Evolutionary conservation across 2,329 filamentous ascomycete species (phyloP).

Genomic region (Pseudogymnoascus sp.): DNA sequence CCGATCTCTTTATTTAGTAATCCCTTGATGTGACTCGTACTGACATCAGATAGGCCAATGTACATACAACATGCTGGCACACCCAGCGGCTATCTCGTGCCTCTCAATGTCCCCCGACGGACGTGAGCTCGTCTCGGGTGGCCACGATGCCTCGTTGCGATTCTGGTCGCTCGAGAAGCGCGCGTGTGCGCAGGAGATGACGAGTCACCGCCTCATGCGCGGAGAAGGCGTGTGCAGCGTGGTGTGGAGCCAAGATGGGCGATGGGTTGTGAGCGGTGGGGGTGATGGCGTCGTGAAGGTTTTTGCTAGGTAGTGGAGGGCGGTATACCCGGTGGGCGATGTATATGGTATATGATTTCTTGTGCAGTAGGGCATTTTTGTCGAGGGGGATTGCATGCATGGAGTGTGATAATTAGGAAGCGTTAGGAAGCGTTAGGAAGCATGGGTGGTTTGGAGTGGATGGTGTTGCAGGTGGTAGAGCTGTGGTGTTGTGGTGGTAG

Average conservation of each 20-base stretch:
- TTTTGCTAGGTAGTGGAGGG: constrained; percentile 47
- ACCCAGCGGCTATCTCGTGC: constrained; percentile 85
- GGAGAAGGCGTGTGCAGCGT: constrained; percentile 92
- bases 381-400: neutral
- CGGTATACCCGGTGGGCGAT: constrained; percentile 9
- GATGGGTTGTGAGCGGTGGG: constrained; percentile 89
- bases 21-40: neutral
- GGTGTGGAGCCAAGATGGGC: constrained; percentile 90
- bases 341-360: constrained; percentile 11
- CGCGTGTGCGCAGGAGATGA: constrained; percentile 91
- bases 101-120: constrained; percentile 89
- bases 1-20: neutral
- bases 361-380: neutral
- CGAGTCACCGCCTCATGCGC: constrained; percentile 85
- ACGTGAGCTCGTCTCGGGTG: constrained; percentile 87
- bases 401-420: neutral
- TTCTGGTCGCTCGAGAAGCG: constrained; percentile 98
- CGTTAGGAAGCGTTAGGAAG: neutral
- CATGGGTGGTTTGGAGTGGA: neutral
- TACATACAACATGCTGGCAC: constrained; percentile 97
- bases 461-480: neutral
- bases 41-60: constrained; percentile 67
- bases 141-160: constrained; percentile 87
- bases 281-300: constrained; percentile 96
- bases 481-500: neutral